A percentile compares a stretch with the other conserved stretches of the same genome.
Conservation (phyloP, 345 rosid species). For the Lepidium aucheri region DNA sequence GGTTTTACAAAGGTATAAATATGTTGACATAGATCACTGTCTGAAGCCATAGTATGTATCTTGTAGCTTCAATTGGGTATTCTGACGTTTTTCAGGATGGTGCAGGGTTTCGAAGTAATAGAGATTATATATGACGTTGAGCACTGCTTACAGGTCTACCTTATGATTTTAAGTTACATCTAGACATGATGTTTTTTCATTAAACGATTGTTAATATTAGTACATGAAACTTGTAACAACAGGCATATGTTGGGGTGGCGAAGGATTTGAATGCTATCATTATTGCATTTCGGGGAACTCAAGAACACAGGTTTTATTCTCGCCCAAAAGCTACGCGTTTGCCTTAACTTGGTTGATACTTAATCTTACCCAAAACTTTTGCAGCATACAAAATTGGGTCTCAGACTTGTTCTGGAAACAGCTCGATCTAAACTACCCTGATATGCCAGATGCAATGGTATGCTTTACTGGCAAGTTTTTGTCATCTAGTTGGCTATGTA, state of each 20-base stretch:
- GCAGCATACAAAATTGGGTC: constrained; percentile 92
- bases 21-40: neutral
- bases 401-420: constrained; percentile 90
- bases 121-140: constrained; percentile 75
- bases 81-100: constrained; percentile 11
- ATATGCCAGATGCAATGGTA: constrained; percentile 96
- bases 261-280: constrained; percentile 24
- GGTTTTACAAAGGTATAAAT: constrained; percentile 56
- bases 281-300: constrained; percentile 31
- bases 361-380: neutral
- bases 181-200: neutral
- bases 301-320: constrained; percentile 25
- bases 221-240: neutral
- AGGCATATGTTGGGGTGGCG: constrained; percentile 49
- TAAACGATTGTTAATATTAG: neutral
- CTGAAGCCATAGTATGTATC: neutral
- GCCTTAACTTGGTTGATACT: constrained; percentile 6
- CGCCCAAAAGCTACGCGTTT: neutral
- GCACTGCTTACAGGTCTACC: constrained; percentile 72
- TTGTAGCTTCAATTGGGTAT: neutral
- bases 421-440: constrained; percentile 87
- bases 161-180: neutral
- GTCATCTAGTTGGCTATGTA: neutral
- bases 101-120: constrained; percentile 80
- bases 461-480: constrained; percentile 11